Conservation (phyloP, 2,329 filamentous ascomycete genomes). For the Hansfordia pulvinata region DNA sequence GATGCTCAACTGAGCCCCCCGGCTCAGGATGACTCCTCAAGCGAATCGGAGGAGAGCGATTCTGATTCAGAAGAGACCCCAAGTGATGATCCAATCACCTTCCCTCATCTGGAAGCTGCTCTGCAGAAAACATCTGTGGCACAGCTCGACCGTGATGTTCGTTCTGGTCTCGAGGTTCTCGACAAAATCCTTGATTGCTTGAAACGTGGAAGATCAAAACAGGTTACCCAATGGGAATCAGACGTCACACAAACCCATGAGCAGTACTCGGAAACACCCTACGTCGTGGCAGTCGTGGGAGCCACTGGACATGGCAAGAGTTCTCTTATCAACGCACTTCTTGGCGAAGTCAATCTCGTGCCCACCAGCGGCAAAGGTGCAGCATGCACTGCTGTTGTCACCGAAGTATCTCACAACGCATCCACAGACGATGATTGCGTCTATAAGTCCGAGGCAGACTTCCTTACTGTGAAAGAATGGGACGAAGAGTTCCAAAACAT, state of each 20-base stretch:
- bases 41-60: too few species aligned
- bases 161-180: slow-evolving; percentile 3
- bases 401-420: slow-evolving; percentile 43
- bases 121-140: neutral
- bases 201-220: neutral
- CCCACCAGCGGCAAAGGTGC: slow-evolving; percentile 39
- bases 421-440: slow-evolving; percentile 17
- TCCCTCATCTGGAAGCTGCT: too few species aligned
- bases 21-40: too few species aligned
- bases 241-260: slow-evolving; percentile 4
- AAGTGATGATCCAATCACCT: too few species aligned
- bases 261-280: slow-evolving; percentile 2
- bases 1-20: too few species aligned
- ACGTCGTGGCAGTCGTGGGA: slow-evolving; percentile 9
- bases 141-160: slow-evolving; percentile 2
- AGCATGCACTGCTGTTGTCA: slow-evolving; percentile 48
- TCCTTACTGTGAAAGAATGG: slow-evolving; percentile 39
- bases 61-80: too few species aligned
- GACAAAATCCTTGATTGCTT: slow-evolving; percentile 3
- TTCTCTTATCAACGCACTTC: slow-evolving; percentile 10
- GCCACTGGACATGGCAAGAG: slow-evolving; percentile 11
- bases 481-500: slow-evolving; percentile 32
- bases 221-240: slow-evolving; percentile 1
- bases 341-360: slow-evolving; percentile 17
- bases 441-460: slow-evolving; percentile 44